A percentile compares a stretch with the other conserved stretches of the same genome.
Conservation (phyloP, 257 asterid genomes). For the Fraxinus americana region DNA sequence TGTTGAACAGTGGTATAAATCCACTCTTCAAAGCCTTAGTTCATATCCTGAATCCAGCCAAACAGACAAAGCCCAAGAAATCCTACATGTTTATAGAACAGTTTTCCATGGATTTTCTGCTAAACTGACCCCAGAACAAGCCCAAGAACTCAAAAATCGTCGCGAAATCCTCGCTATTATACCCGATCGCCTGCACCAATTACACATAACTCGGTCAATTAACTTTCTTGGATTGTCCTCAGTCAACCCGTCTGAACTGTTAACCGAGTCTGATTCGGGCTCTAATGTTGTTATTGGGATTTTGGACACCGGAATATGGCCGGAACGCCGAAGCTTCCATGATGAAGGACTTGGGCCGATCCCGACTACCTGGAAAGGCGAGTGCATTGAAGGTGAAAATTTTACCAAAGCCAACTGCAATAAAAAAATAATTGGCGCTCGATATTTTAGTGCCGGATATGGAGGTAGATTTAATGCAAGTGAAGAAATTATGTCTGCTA, state of each 20-base stretch:
- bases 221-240: slow-evolving; percentile 57
- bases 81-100: slow-evolving; percentile 66
- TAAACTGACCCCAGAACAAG: slow-evolving; percentile 53
- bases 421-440: slow-evolving; percentile 69
- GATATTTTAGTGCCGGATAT: slow-evolving; percentile 59
- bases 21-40: slow-evolving; percentile 60
- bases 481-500: slow-evolving; percentile 52
- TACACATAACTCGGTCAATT: slow-evolving; percentile 76
- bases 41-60: slow-evolving; percentile 16
- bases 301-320: slow-evolving; percentile 81
- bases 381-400: slow-evolving; percentile 54
- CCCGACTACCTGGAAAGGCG: slow-evolving; percentile 75
- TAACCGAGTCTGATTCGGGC: slow-evolving; percentile 67
- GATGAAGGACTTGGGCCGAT: slow-evolving; percentile 69
- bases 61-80: slow-evolving; percentile 9
- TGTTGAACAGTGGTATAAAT: slow-evolving; percentile 61
- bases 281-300: slow-evolving; percentile 70
- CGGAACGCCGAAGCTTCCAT: slow-evolving; percentile 68
- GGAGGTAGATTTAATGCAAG: slow-evolving; percentile 37
- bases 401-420: slow-evolving; percentile 64
- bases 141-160: slow-evolving; percentile 39
- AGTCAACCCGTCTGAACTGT: slow-evolving; percentile 38
- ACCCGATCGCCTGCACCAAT: slow-evolving; percentile 69
- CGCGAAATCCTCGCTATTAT: slow-evolving; percentile 55
- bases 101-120: slow-evolving; percentile 86